Conservation (phyloP, 768 basidiomycete species). For the Punctularia strigosozonata region DNA sequence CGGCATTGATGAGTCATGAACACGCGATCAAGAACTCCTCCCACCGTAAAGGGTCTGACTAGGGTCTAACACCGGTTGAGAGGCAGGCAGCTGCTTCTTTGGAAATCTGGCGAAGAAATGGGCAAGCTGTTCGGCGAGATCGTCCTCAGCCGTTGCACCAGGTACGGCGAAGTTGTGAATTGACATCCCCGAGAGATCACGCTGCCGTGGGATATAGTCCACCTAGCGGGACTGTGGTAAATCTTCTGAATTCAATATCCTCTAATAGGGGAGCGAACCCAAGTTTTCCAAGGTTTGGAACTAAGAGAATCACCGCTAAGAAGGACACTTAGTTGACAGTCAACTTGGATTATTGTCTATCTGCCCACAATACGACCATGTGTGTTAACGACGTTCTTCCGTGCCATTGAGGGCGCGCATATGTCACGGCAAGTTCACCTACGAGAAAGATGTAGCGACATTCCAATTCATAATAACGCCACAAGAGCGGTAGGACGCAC, state of each 20-base stretch:
- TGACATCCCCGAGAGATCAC: background rate
- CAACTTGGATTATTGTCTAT: no score
- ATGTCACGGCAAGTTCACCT: no score
- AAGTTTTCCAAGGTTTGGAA: background rate
- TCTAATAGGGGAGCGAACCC: background rate
- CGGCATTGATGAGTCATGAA: background rate
- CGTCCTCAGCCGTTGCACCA: slow-evolving; percentile 15
- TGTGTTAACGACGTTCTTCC: no score
- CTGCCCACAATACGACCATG: no score
- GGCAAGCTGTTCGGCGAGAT: slow-evolving; percentile 9
- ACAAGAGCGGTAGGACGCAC: no score
- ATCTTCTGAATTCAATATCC: background rate
- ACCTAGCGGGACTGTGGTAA: background rate
- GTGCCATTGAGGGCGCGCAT: no score
- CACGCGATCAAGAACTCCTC: background rate
- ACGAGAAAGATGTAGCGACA: no score
- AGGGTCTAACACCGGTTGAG: slow-evolving; percentile 2
- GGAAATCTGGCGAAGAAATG: slow-evolving; percentile 7
- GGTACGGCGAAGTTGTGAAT: slow-evolving; percentile 11
- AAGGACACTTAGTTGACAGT: no score
- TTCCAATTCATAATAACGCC: no score
- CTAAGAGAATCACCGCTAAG: background rate
- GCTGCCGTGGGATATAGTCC: background rate
- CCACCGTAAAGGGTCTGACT: slow-evolving; percentile 3
- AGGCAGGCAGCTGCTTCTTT: background rate